phyloP scores from a whole-genome alignment of 1,284 basidiomycete species.

The Pseudozyma hubeiensis region DNA sequence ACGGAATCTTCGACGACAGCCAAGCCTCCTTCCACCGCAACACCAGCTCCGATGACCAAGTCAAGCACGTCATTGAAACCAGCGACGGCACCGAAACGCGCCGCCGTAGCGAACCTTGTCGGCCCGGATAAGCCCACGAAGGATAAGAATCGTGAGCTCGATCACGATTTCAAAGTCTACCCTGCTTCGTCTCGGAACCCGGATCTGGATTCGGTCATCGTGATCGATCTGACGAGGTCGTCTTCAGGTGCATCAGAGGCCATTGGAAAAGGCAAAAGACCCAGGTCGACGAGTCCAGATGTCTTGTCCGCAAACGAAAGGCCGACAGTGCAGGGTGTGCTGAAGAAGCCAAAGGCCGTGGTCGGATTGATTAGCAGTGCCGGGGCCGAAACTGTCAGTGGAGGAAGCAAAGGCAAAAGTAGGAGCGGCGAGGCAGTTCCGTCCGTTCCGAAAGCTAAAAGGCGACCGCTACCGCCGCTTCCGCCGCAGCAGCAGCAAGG shows the following conservation, averaged over 20 bases:
- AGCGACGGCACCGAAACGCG: background rate
- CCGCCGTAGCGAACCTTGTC: background rate
- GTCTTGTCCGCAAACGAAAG: background rate
- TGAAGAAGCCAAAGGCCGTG: background rate
- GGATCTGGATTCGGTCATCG: background rate
- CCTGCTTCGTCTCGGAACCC: background rate
- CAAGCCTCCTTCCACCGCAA: background rate
- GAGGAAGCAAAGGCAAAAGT: background rate
- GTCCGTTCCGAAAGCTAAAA: too few relatives aligned
- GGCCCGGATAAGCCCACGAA: background rate
- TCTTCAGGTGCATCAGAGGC: slow-evolving; percentile 16
- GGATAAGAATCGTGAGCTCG: slow-evolving; percentile 14
- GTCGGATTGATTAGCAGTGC: background rate
- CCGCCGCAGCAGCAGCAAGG: background rate
- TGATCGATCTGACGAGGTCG: slow-evolving; percentile 19
- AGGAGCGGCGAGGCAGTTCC: too few relatives aligned
- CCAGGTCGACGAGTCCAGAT: slow-evolving; percentile 3
- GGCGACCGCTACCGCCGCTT: too few relatives aligned
- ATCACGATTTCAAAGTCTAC: slow-evolving; percentile 8
- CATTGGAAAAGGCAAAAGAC: background rate
- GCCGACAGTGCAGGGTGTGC: background rate
- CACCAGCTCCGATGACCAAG: background rate
- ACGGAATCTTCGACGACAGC: background rate
- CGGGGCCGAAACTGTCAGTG: background rate
- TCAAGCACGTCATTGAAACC: background rate